Evolutionary conservation across 768 basidiomycete genomes (phyloP).

Genomic region (Pleurotus citrinopileatus): DNA sequence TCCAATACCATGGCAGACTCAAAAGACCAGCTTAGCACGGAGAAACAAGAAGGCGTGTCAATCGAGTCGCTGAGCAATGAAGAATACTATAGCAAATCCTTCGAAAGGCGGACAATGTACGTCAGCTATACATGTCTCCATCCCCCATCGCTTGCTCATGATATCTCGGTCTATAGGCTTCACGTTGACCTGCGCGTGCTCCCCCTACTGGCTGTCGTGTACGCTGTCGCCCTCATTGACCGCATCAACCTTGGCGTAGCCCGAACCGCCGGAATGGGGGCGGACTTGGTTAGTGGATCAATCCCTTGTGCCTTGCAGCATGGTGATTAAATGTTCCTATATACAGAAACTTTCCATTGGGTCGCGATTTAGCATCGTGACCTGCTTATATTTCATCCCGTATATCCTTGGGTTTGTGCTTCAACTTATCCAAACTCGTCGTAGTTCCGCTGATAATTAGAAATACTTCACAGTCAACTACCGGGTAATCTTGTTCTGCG

Average conservation of each 20-base stretch:
- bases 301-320: background rate
- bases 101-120: conserved; percentile 38
- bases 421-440: no score
- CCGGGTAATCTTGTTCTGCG: conserved; percentile 43
- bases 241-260: conserved; percentile 42
- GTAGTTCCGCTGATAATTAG: no score
- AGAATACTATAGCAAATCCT: conserved; percentile 18
- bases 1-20: background rate
- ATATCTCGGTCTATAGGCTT: conserved; percentile 23
- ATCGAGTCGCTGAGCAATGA: conserved; percentile 15
- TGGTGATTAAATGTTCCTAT: conserved; percentile 7
- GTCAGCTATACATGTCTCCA: conserved; percentile 7
- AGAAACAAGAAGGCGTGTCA: conserved; percentile 16
- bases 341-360: conserved; percentile 29
- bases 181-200: conserved; percentile 40
- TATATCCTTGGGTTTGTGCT: conserved; percentile 38
- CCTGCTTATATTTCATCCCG: conserved; percentile 42
- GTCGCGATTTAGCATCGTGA: conserved; percentile 37
- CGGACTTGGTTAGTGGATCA: conserved; percentile 26
- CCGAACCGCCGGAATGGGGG: conserved; percentile 41
- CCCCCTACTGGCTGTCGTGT: conserved; percentile 37
- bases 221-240: conserved; percentile 42
- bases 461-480: conserved; percentile 45
- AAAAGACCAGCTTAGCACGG: conserved; percentile 6
- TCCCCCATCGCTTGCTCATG: no score